These are phyloP conservation scores for Stachybotrys chartarum DNA, from an alignment of 2,329 filamentous ascomycete genomes.

Conservation along the genomic window DNA sequence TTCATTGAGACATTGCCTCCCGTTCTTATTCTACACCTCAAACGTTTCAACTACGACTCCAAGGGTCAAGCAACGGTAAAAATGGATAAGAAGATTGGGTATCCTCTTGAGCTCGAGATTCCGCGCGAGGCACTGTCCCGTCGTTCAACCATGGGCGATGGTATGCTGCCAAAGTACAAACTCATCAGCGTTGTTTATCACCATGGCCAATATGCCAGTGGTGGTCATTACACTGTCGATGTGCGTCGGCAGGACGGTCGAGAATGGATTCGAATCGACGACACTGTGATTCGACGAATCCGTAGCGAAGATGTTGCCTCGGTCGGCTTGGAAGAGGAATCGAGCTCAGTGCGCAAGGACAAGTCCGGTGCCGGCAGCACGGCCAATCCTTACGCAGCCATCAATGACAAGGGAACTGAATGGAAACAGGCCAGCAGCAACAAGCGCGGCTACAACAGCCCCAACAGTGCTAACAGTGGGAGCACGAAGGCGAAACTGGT, in stretches of 20 bases:
- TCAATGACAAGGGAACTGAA: constrained; percentile 60
- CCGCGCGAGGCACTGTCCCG: constrained; percentile 82
- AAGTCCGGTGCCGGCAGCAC: constrained; percentile 26
- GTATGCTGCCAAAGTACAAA: constrained; percentile 72
- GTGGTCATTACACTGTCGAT: constrained; percentile 97
- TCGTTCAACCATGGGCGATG: constrained; percentile 54
- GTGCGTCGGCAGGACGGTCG: constrained; percentile 87
- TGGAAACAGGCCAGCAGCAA: constrained; percentile 76
- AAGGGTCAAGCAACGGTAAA: constrained; percentile 78
- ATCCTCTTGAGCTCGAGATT: constrained; percentile 89
- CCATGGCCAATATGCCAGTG: constrained; percentile 92
- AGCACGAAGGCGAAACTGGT: constrained; percentile 49
- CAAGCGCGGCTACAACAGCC: constrained; percentile 62
- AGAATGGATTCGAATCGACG: constrained; percentile 94
- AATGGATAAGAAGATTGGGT: constrained; percentile 97
- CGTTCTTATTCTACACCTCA: constrained; percentile 88
- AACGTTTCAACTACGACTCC: constrained; percentile 94
- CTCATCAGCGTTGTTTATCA: constrained; percentile 92
- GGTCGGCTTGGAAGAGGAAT: constrained; percentile 72
- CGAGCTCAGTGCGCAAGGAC: constrained; percentile 41
- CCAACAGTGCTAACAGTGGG: constrained; percentile 56
- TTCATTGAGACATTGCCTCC: constrained; percentile 89
- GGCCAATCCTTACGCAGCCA: constrained; percentile 68
- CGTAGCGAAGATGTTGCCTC: constrained; percentile 84
- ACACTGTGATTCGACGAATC: constrained; percentile 82